These are phyloP conservation scores for Volvox reticuliferus DNA, from an alignment of 139 green algal species.

Conservation along the genomic window DNA sequence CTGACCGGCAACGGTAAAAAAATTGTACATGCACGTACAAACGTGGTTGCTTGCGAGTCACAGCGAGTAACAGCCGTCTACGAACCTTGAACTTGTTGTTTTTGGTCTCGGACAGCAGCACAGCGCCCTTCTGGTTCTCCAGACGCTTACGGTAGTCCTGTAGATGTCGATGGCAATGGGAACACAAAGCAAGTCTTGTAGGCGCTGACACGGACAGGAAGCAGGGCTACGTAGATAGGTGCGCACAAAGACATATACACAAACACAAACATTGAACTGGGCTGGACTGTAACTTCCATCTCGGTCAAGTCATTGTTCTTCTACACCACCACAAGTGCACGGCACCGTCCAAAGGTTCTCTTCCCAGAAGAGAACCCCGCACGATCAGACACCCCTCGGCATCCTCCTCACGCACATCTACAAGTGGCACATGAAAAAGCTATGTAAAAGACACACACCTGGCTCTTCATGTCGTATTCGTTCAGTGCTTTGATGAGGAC, in stretches of 20 bases:
- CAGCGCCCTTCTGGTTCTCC: conserved; percentile 95
- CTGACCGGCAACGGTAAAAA: too few species aligned
- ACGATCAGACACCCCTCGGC: too few species aligned
- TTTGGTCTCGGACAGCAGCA: conserved; percentile 96
- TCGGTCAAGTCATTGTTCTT: too few species aligned
- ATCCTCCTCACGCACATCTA: too few species aligned
- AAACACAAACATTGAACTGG: too few species aligned
- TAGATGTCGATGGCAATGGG: background rate
- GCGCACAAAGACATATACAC: too few species aligned
- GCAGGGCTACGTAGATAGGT: background rate
- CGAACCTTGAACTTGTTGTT: conserved; percentile 98
- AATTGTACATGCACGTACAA: too few species aligned
- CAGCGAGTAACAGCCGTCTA: background rate
- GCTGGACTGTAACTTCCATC: too few species aligned
- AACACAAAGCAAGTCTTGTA: background rate
- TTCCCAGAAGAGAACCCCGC: too few species aligned
- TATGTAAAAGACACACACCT: conserved; percentile 37
- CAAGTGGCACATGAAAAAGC: background rate
- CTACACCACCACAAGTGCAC: too few species aligned
- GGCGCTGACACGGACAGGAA: background rate
- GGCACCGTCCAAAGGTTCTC: too few species aligned
- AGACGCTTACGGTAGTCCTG: conserved; percentile 97
- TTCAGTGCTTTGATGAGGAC: conserved; percentile 95
- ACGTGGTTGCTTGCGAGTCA: too few species aligned
- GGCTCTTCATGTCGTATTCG: conserved; percentile 90